Percentiles rank a stretch among this genome's conserved stretches.
Evolutionary conservation across 2,329 filamentous ascomycete genomes (phyloP).

Genomic region (Penicillium sp.): DNA sequence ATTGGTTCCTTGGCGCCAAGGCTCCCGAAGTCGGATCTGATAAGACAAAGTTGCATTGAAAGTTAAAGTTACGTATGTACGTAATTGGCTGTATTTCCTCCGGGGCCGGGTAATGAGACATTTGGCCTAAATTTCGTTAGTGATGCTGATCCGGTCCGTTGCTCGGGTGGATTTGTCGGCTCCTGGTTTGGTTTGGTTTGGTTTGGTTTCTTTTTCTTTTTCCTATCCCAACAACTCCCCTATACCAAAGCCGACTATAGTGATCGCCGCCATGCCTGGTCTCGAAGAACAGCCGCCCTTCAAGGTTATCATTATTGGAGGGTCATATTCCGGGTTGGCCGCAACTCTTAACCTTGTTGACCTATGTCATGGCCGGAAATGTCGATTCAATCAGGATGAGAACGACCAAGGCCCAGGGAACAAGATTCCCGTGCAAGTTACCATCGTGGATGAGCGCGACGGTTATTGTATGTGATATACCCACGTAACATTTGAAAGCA

Average conservation of each 20-base stretch:
- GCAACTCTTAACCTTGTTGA: constrained; percentile 67
- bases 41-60: constrained; percentile 1
- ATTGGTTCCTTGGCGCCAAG: constrained; percentile 1
- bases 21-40: constrained; percentile 9
- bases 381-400: constrained; percentile 4
- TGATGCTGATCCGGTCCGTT: not conserved
- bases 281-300: constrained; percentile 30
- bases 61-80: not conserved
- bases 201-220: not conserved
- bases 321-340: constrained; percentile 68
- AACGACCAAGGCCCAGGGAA: constrained; percentile 51
- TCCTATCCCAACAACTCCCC: not conserved
- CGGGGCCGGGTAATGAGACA: not conserved
- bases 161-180: not conserved
- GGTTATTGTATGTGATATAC: constrained; percentile 63
- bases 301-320: constrained; percentile 67
- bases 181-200: not conserved
- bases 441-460: constrained; percentile 71
- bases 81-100: not conserved
- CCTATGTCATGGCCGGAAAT: constrained; percentile 53
- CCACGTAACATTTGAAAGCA: not conserved
- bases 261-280: constrained; percentile 11
- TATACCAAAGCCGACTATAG: not conserved
- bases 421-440: constrained; percentile 52
- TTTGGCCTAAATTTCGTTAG: not conserved